Evolutionary conservation across 1,284 basidiomycete species (phyloP), one percentile per base, ranked within the genome.

Genomic region (Pseudozyma hubeiensis): DNA sequence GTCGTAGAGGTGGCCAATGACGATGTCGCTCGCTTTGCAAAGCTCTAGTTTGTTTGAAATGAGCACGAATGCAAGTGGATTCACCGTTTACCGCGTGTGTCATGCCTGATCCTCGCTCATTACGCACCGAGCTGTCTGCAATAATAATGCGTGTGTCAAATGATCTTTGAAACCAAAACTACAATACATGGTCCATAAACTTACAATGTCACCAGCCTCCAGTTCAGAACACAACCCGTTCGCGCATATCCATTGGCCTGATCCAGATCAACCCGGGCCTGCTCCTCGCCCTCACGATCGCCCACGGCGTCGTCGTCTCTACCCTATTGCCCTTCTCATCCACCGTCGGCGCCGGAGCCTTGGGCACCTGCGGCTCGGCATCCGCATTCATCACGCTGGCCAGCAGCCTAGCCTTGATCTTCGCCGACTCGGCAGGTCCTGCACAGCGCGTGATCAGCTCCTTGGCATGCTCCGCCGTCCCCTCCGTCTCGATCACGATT

Each of bases 401-500:
- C 44, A 80, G 41, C 29, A 80, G 41, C 24, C 64, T 50, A 8
- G 79, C 77, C 39, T 73, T 79, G 10, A 54, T 59, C 41, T 63
- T 60, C 30, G 68, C 73, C 29, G 65, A 68, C 37, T 79, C 78
- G 13, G 64, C 57, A 5, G 78, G 75, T 0, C 77, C 77, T 1
- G 75, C 64, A 51, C 81, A 82, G 14, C 82, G 53, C 19, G 50
- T 51, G 11, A 83, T 67, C 17, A 83, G 51, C 40, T 75, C 79
- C 46, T 75, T 78, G 7, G 81, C 81, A 40, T 81, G 76, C 57
- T 84, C 82, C 4, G 79, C 58, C 8, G 81, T 84, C 33, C 83
- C 81, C 43, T 84, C 80, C 8, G 75, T 75, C 53, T 82, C 81
- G 45, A 84, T 74, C 31, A 81, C 66, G 7, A 84, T 51, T 31